phyloP scores from a whole-genome alignment of 441 rosid species.

The Gossypium schwendimanii region DNA sequence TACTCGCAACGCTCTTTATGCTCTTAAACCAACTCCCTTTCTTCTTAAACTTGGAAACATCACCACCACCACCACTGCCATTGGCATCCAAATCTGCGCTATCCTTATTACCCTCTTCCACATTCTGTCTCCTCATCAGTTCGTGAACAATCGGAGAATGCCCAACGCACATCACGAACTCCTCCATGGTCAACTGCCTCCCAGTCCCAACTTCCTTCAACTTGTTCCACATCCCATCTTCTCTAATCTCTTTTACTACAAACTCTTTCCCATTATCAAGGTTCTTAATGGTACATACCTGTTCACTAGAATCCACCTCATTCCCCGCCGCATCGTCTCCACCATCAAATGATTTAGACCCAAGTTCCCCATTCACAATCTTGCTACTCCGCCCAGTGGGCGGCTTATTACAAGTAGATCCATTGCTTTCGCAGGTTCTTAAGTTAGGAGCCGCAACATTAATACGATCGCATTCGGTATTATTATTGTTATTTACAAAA shows the following conservation, averaged over 20 bases:
- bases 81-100: constrained; percentile 32
- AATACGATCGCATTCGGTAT: constrained; percentile 14
- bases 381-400: constrained; percentile 33
- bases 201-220: constrained; percentile 88
- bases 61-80: constrained; percentile 23
- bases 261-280: constrained; percentile 87
- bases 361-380: constrained; percentile 28
- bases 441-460: constrained; percentile 26
- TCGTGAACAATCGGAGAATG: constrained; percentile 95
- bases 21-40: constrained; percentile 78
- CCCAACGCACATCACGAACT: constrained; percentile 80
- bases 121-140: constrained; percentile 92
- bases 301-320: constrained; percentile 32
- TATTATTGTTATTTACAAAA: constrained; percentile 35
- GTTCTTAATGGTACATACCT: constrained; percentile 66
- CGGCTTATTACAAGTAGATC: constrained; percentile 33
- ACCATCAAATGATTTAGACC: constrained; percentile 8
- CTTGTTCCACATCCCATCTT: constrained; percentile 80
- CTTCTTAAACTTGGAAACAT: constrained; percentile 46
- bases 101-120: constrained; percentile 63
- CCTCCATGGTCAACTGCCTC: constrained; percentile 84
- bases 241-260: constrained; percentile 80
- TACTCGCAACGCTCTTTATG: constrained; percentile 64
- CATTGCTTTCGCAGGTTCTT: constrained; percentile 20
- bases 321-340: constrained; percentile 33